A percentile compares a stretch with the other conserved stretches of the same genome.
phyloP scores from a whole-genome alignment of 805 yeast genomes.

The Komagataella ulmi region DNA sequence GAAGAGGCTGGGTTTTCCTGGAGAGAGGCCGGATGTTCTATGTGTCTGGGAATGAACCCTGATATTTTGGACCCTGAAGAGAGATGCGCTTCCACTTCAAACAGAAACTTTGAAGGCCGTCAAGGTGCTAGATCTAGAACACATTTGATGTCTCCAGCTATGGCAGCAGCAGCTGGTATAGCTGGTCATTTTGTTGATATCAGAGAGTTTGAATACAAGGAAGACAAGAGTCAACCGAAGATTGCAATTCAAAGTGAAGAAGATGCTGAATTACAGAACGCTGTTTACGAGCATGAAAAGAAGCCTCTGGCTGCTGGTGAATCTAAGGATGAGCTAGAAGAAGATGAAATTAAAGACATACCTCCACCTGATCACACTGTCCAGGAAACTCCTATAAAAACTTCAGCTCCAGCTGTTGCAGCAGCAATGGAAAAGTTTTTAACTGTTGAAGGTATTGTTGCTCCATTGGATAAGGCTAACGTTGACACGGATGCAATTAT shows the following conservation, averaged over 20 bases:
- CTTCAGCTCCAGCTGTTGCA: conserved; percentile 18
- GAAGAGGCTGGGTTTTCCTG: conserved; percentile 91
- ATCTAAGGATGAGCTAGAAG: conserved; percentile 28
- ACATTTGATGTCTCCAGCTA: conserved; percentile 96
- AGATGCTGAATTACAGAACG: conserved; percentile 50
- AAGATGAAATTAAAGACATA: conserved; percentile 49
- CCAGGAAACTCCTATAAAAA: conserved; percentile 18
- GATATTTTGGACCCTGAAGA: conserved; percentile 91
- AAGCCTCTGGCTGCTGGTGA: conserved; percentile 43
- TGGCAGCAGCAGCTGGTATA: conserved; percentile 99
- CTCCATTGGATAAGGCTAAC: conserved; percentile 89
- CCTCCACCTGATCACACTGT: conserved; percentile 36
- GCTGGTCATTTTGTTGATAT: conserved; percentile 85
- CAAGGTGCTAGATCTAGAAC: conserved; percentile 96
- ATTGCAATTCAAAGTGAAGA: conserved; percentile 31
- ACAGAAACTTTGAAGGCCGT: conserved; percentile 98
- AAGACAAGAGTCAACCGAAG: conserved; percentile 43
- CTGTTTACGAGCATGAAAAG: conserved; percentile 62
- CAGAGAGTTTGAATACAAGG: conserved; percentile 60
- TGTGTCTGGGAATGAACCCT: conserved; percentile 99
- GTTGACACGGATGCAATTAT: conserved; percentile 98
- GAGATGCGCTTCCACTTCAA: conserved; percentile 97
- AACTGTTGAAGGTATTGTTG: conserved; percentile 74
- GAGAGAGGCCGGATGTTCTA: conserved; percentile 99
- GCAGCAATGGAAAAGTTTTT: conserved; percentile 65